Percentiles rank a stretch among this genome's conserved stretches.
phyloP scores from a whole-genome alignment of 305 asterid species.

The Vinca major region DNA sequence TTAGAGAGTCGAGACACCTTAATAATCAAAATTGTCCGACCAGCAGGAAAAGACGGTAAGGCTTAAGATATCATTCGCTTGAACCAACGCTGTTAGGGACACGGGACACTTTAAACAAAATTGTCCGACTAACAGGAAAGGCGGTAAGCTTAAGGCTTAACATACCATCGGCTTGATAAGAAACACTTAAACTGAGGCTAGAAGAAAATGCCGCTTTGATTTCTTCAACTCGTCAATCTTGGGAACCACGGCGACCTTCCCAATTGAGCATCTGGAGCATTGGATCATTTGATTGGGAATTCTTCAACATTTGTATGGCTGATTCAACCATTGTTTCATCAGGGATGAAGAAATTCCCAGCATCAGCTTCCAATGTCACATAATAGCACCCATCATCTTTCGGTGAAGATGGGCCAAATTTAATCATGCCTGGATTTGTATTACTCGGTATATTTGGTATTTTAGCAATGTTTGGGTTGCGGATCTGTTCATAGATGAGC shows the following conservation, averaged over 20 bases:
- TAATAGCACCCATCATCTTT: conserved; percentile 31
- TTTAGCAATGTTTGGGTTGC: conserved; percentile 12
- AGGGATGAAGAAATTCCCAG: conserved; percentile 15
- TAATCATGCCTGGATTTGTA: conserved; percentile 20
- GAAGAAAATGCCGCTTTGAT: too few species aligned
- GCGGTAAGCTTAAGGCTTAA: not conserved
- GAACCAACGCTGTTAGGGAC: not conserved
- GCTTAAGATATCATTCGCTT: not conserved
- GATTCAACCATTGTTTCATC: conserved; percentile 29
- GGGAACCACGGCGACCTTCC: conserved; percentile 22
- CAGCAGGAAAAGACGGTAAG: not conserved
- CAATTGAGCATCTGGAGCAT: conserved; percentile 29
- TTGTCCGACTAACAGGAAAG: not conserved
- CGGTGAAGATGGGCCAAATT: conserved; percentile 25
- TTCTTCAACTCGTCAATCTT: not conserved
- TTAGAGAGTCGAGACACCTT: not conserved
- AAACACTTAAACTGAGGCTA: too few species aligned
- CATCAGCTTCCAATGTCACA: conserved; percentile 29
- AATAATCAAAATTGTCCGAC: not conserved
- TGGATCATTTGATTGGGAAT: conserved; percentile 32
- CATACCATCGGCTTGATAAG: not conserved
- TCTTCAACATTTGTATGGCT: conserved; percentile 35
- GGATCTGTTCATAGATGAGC: conserved; percentile 25
- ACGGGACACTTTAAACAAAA: not conserved
- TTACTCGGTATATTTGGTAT: not conserved